Conservation (phyloP, 805 yeast genomes). For the Metschnikowia lochheadii region DNA sequence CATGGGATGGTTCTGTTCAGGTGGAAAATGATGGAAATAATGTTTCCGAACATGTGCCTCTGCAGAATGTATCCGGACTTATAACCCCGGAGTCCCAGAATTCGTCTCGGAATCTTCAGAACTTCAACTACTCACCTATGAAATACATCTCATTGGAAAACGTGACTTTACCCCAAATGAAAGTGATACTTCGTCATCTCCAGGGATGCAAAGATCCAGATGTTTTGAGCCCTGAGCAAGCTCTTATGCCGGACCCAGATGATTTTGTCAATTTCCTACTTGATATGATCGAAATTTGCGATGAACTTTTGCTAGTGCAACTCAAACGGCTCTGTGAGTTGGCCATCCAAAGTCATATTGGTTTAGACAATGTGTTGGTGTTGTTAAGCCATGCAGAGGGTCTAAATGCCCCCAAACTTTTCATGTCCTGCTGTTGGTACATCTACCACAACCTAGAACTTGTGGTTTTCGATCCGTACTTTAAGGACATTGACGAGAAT, state of each 20-base stretch:
- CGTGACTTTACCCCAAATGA: conserved; percentile 41
- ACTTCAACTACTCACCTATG: too few species aligned
- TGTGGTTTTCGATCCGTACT: conserved; percentile 45
- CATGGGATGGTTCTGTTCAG: conserved; percentile 42
- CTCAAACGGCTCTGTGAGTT: conserved; percentile 61
- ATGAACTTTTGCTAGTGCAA: conserved; percentile 57
- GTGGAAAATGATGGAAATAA: conserved; percentile 2
- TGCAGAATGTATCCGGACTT: too few species aligned
- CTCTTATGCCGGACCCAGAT: conserved; percentile 29
- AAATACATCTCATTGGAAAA: conserved; percentile 31
- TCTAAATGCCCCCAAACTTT: conserved; percentile 50
- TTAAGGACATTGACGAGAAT: conserved; percentile 27
- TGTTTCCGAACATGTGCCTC: too few species aligned
- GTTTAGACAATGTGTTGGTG: conserved; percentile 55
- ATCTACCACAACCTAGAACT: conserved; percentile 62
- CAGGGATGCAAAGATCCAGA: conserved; percentile 49
- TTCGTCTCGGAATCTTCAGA: too few species aligned
- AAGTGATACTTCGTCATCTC: conserved; percentile 48
- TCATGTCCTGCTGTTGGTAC: conserved; percentile 62
- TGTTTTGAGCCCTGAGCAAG: conserved; percentile 14
- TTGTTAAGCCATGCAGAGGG: conserved; percentile 53
- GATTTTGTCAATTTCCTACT: conserved; percentile 52
- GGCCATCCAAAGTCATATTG: conserved; percentile 51
- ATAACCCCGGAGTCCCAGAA: too few species aligned
- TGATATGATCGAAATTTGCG: conserved; percentile 57